These are phyloP conservation scores for Antitrichia curtipendula DNA, from an alignment of 225 moss, liverwort and hornwort genomes.

Conservation along the genomic window DNA sequence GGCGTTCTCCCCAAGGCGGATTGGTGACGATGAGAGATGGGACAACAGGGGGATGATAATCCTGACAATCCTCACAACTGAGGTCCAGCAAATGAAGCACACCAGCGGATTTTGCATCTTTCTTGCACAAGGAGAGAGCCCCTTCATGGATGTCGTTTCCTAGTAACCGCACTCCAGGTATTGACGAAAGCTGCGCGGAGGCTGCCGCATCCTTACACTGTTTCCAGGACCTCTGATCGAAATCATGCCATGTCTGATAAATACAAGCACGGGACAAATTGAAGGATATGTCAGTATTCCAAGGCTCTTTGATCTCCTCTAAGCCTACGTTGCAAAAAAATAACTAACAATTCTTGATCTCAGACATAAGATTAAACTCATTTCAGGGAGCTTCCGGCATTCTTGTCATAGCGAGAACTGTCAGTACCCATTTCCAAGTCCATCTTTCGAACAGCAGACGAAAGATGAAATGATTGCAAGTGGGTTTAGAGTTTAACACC, in stretches of 20 bases:
- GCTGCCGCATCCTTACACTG: constrained; percentile 37
- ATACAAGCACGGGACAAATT: not conserved
- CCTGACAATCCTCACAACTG: constrained; percentile 44
- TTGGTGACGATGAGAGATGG: constrained; percentile 69
- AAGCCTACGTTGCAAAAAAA: not conserved
- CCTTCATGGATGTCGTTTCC: constrained; percentile 83
- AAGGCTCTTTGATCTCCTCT: not conserved
- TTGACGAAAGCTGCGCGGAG: constrained; percentile 19
- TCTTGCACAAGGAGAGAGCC: constrained; percentile 63
- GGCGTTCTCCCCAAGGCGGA: constrained; percentile 78
- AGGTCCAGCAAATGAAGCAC: constrained; percentile 53
- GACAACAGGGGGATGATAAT: constrained; percentile 34
- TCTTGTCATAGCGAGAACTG: not conserved
- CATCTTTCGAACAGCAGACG: not conserved
- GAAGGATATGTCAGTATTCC: not conserved
- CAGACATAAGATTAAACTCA: not conserved
- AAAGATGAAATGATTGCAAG: not conserved
- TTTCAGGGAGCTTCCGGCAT: not conserved
- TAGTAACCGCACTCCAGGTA: constrained; percentile 34
- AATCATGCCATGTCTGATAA: constrained; percentile 66
- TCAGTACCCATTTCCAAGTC: not conserved
- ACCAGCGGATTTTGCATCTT: constrained; percentile 60
- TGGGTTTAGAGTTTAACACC: not conserved
- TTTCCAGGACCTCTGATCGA: constrained; percentile 24
- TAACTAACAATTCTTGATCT: not conserved